Evolutionary conservation across 768 basidiomycete genomes (phyloP), one percentile per base, ranked within the genome.

Genomic region (Boletus speciosus): DNA sequence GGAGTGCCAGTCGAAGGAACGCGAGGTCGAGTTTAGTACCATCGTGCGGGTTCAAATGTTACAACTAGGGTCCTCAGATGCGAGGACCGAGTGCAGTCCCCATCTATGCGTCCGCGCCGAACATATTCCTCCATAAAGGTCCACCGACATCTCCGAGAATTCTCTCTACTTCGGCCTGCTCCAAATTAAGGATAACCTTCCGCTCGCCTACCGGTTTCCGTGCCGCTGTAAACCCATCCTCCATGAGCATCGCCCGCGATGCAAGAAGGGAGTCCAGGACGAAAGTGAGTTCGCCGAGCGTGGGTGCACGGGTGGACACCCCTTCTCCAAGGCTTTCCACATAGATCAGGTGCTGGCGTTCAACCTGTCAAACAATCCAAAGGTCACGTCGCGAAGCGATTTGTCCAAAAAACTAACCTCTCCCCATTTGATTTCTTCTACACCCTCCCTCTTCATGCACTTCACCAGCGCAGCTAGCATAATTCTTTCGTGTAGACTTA

Each of bases 401-500:
- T 25, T 14, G 32, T 40, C 23, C 15, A 19, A 41, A 41, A 55
- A 19, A 72, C 80, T 56, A 49, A 93, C 88, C 58, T 91, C 87
- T 27, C 80, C 79, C 90, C 90, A 94, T 61, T 82, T 82, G 45
- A 98, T 86, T 72, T 94, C 92, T 49, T 92, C 86, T 0, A 98
- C 80, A 27, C 94, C 94, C 56, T 89, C 86, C 41, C 88, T 78
- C 67, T 85, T 84, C 41, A 91, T 79, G 65, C 91, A 93, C 62
- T 88, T 87, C 25, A 95, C 73, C 36, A 96, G 68, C 1, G 93
- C 83, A 15, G 87, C 88, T 16, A 98, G 78, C 85, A 97, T 86
- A 44, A 95, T 78, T 38, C 88, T 83, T 66, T 97, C 93, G 64
- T 96, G 92, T 57, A 93, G 79, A 71, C 89, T 89, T 61, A 92